Conservation (phyloP, 2,329 filamentous ascomycete genomes). For the Tolypocladium inflatum region DNA sequence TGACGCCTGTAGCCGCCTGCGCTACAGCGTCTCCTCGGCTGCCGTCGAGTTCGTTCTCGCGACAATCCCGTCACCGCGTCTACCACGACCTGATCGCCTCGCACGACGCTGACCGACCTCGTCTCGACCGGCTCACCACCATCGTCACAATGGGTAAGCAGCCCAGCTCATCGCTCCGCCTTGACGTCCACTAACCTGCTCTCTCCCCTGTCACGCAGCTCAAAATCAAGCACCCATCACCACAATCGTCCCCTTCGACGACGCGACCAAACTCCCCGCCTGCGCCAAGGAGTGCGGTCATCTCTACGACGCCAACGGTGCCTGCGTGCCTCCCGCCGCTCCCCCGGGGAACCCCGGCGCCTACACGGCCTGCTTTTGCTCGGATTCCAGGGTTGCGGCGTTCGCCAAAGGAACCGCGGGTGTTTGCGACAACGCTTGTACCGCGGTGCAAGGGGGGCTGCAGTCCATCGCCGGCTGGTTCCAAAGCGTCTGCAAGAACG, state of each 20-base stretch:
- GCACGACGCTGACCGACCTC: background rate
- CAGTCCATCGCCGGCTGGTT: constrained; percentile 61
- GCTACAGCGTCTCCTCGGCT: background rate
- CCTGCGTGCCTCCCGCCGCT: constrained; percentile 53
- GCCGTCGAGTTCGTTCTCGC: no score
- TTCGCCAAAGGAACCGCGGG: constrained; percentile 47
- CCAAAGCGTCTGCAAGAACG: constrained; percentile 50
- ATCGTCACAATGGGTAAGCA: background rate
- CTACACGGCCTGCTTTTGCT: constrained; percentile 68
- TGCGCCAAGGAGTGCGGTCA: constrained; percentile 51
- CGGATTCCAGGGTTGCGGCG: constrained; percentile 45
- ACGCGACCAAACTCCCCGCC: constrained; percentile 39
- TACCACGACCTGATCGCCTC: background rate
- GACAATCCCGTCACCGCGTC: no score
- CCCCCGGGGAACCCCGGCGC: constrained; percentile 36
- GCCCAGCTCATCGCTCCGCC: background rate
- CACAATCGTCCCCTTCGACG: constrained; percentile 45
- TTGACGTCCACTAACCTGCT: background rate
- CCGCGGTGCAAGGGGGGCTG: constrained; percentile 34
- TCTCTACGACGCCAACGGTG: constrained; percentile 61
- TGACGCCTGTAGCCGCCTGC: background rate
- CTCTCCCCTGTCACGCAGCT: background rate
- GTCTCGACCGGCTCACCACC: background rate
- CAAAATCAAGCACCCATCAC: constrained; percentile 20
- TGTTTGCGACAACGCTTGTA: constrained; percentile 54